Evolutionary conservation across 225 moss, liverwort and hornwort species (phyloP).

Genomic region (Straminergon stramineum): DNA sequence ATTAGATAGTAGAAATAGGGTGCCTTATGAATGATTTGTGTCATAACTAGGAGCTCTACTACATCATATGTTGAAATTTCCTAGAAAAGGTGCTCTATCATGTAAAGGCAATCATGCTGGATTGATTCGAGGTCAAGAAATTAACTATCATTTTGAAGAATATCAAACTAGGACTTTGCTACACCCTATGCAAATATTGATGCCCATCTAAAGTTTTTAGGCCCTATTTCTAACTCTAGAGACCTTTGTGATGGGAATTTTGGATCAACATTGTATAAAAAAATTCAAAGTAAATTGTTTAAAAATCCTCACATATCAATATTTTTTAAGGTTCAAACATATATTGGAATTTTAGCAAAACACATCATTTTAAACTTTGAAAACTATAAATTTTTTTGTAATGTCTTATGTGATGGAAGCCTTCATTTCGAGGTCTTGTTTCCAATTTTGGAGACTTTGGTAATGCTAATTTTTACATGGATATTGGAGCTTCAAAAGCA

Average conservation of each 20-base stretch:
- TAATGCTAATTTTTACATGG: neutral
- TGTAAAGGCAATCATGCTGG: neutral
- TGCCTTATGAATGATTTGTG: neutral
- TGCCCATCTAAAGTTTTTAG: accelerated
- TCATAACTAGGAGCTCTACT: accelerated
- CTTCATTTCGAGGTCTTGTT: accelerated
- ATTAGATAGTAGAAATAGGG: neutral
- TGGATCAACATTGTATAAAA: neutral
- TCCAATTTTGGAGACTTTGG: accelerated
- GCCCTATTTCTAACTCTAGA: accelerated
- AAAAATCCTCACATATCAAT: no score
- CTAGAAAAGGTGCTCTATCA: neutral
- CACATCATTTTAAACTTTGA: no score
- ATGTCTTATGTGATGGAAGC: neutral
- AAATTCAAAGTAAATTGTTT: accelerated
- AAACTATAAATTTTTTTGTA: no score
- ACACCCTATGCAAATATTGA: accelerated
- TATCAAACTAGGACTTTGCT: no score
- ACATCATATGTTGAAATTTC: neutral
- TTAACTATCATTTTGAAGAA: neutral
- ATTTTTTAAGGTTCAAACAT: neutral
- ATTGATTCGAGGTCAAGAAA: neutral
- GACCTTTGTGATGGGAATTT: neutral
- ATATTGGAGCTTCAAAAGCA: neutral
- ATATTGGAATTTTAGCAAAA: neutral